Conservation (phyloP, 2,329 filamentous ascomycete genomes). For the Ceratocystis colombiana region DNA sequence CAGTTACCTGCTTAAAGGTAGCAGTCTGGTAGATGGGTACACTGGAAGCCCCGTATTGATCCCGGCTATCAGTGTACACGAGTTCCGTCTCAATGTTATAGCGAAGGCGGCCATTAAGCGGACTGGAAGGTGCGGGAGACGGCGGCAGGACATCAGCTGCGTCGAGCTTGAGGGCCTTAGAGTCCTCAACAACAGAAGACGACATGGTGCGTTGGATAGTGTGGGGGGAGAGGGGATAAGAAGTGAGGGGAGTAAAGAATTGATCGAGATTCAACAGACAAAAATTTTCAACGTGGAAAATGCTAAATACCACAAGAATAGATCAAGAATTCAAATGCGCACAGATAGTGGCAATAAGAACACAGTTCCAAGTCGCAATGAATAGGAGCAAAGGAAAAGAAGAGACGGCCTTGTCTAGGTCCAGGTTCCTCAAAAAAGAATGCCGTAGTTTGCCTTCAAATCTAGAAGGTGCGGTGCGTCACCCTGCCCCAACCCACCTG, state of each 20-base stretch:
- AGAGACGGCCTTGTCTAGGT: neutral
- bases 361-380: neutral
- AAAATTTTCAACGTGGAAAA: neutral
- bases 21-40: conserved; percentile 97
- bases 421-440: neutral
- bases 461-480: neutral
- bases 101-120: conserved; percentile 65
- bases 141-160: conserved; percentile 72
- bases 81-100: conserved; percentile 94
- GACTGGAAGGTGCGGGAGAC: conserved; percentile 86
- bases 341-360: neutral
- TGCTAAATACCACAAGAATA: neutral
- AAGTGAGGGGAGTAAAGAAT: neutral
- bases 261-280: conserved; percentile 1
- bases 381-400: conserved; percentile 1
- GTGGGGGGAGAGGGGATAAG: neutral
- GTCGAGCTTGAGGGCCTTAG: conserved; percentile 45
- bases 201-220: conserved; percentile 20
- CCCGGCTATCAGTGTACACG: conserved; percentile 89
- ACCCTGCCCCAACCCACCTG: neutral
- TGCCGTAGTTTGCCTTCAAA: conserved; percentile 3
- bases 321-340: no score
- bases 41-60: conserved; percentile 94
- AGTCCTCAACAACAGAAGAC: conserved; percentile 30
- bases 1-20: conserved; percentile 89